phyloP scores from a whole-genome alignment of 2,329 filamentous ascomycete species.

The Fusarium virguliforme region DNA sequence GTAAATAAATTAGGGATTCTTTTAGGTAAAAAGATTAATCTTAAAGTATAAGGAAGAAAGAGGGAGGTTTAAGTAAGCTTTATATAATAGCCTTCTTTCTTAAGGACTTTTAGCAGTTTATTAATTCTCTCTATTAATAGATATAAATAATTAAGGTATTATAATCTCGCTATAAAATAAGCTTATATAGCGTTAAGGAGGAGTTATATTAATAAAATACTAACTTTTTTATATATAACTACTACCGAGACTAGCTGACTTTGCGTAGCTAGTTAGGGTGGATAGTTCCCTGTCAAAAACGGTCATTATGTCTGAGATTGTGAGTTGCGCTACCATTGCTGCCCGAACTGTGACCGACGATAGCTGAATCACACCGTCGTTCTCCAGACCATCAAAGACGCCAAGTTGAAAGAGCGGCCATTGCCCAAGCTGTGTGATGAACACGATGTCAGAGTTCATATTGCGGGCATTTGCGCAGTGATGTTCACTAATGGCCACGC shows the following conservation, averaged over 20 bases:
- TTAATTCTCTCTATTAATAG: too few relatives aligned
- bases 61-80: too few relatives aligned
- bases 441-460: conserved; percentile 61
- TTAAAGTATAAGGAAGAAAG: too few relatives aligned
- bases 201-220: too few relatives aligned
- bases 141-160: too few relatives aligned
- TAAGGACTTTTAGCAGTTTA: too few relatives aligned
- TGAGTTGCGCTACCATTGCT: conserved; percentile 16
- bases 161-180: too few relatives aligned
- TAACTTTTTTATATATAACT: too few relatives aligned
- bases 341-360: neutral
- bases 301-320: conserved; percentile 34
- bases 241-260: neutral
- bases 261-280: conserved; percentile 5
- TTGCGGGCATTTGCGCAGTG: conserved; percentile 65
- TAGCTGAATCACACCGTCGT: conserved; percentile 64
- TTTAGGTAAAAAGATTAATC: too few relatives aligned
- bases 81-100: too few relatives aligned
- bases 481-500: conserved; percentile 64
- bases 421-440: conserved; percentile 59
- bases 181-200: too few relatives aligned
- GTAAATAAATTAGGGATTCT: too few relatives aligned
- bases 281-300: conserved; percentile 1
- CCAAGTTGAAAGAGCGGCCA: conserved; percentile 62
- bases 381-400: conserved; percentile 61